A percentile compares a stretch with the other conserved stretches of the same genome.
Evolutionary conservation across 768 basidiomycete genomes (phyloP).

Genomic region (Auricularia heimuer): DNA sequence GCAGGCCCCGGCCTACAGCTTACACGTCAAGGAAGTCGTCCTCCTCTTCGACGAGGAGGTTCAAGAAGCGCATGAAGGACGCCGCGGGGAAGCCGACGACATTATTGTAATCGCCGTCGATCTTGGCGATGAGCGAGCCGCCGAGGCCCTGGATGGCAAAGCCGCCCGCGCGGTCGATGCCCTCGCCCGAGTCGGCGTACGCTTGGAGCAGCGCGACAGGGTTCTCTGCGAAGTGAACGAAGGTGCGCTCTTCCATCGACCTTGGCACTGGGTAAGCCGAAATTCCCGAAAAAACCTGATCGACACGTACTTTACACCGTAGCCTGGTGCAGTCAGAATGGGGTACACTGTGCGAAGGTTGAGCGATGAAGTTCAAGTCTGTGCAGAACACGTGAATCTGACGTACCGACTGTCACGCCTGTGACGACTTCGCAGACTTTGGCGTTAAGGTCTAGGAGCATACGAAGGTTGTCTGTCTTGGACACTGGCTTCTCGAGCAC

Average conservation of each 20-base stretch:
- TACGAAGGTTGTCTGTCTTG: conserved; percentile 74
- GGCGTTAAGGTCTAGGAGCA: conserved; percentile 83
- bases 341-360: conserved; percentile 50
- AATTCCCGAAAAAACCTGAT: background rate
- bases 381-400: background rate
- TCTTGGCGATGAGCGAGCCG: conserved; percentile 66
- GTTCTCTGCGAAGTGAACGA: conserved; percentile 69
- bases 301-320: conserved; percentile 47
- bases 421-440: conserved; percentile 86
- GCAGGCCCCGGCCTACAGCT: background rate
- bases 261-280: conserved; percentile 24
- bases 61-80: conserved; percentile 69
- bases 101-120: conserved; percentile 86
- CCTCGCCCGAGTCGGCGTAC: conserved; percentile 81
- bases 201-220: conserved; percentile 50
- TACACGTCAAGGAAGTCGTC: conserved; percentile 47
- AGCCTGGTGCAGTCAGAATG: conserved; percentile 65
- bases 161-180: conserved; percentile 81
- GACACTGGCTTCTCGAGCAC: conserved; percentile 81
- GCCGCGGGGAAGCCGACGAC: conserved; percentile 88
- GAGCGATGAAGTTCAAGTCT: background rate
- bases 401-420: conserved; percentile 70
- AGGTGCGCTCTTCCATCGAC: conserved; percentile 71
- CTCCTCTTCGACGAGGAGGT: conserved; percentile 64
- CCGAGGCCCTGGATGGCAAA: conserved; percentile 91